Conservation (phyloP, 768 basidiomycete genomes). For the Pisolithus tinctorius region DNA sequence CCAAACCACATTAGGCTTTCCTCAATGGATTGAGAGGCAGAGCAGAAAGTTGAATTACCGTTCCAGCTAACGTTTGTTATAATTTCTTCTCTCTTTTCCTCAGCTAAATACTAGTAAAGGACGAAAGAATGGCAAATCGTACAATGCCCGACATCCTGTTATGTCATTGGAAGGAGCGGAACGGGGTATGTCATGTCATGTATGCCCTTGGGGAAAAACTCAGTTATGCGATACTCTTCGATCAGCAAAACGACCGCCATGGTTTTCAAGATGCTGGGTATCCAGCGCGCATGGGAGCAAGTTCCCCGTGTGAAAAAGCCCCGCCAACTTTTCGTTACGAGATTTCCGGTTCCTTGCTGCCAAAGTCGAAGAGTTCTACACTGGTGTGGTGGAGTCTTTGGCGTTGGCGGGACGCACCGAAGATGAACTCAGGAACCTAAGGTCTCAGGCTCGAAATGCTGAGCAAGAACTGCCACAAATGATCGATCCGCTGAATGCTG, state of each 20-base stretch:
- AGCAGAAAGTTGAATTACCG: conserved; percentile 12
- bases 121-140: conserved; percentile 47
- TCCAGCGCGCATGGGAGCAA: conserved; percentile 48
- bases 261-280: conserved; percentile 68
- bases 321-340: conserved; percentile 67
- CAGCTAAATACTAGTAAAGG: conserved; percentile 8
- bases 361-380: conserved; percentile 65
- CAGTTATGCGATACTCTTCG: neutral
- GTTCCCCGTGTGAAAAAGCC: conserved; percentile 36
- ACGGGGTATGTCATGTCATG: conserved; percentile 43
- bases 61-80: conserved; percentile 11
- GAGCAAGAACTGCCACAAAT: conserved; percentile 14
- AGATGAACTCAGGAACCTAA: conserved; percentile 31
- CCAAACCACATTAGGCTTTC: neutral
- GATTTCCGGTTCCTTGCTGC: conserved; percentile 56
- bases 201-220: no score
- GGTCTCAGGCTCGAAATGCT: conserved; percentile 7
- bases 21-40: conserved; percentile 7
- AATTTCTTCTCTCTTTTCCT: neutral
- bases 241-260: conserved; percentile 69
- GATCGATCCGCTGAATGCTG: conserved; percentile 33
- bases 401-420: conserved; percentile 28
- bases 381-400: conserved; percentile 43
- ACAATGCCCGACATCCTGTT: conserved; percentile 48
- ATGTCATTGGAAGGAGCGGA: conserved; percentile 57